Base-by-base conservation (phyloP, 2,329 filamentous ascomycete genomes). In the Nannizziopsis arthrosporioides region DNA sequence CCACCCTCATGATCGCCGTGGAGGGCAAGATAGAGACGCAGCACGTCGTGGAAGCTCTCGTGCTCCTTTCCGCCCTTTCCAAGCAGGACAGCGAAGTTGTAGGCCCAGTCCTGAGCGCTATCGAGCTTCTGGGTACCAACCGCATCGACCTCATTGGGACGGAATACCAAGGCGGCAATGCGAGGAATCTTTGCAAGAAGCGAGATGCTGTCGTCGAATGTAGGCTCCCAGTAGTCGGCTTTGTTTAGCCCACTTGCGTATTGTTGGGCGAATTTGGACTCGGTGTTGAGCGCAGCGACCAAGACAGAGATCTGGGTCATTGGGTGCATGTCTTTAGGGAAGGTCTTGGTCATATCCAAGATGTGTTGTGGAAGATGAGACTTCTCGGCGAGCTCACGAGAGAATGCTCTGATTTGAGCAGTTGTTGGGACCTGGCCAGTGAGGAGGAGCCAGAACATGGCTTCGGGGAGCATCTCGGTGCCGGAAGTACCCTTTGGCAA, bases 361-460 rank as follows among this genome's bases (percentile, higher is more conserved):
- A 96, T 82, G 59, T 93, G 93, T 38, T 76, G 72, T 18, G 92
- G 92, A 44, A 98, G 78, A 58, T 78, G 73, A 17, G 85, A 84
- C 71, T 95, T 82, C 65, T 89, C 83, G 44, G 92, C 92, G 18
- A 96, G 75, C 67, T 96, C 83, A 50, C 82, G 79, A 41, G 87
- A 94, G 59, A 98, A 81, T 39, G 71, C 73, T 59, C 90, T 85
- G 54, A 92, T 80, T 68, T 98, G 92, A 53, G 73, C 72, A 17
- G 81, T 83, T 1, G 84, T 85, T 18, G 92, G 92, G 17, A 96
- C 85, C 68, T 93, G 77, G 51, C 92, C 92, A 8, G 92, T 98
- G 58, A 98, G 75, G 44, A 98, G 80, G 37, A 96, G 80, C 92
- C 92, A 98, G 77, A 98, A 98, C 92, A 98, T 98, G 68, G 90